Base-by-base conservation (phyloP, 2,329 filamentous ascomycete genomes). In the Fonsecaea multimorphosa region DNA sequence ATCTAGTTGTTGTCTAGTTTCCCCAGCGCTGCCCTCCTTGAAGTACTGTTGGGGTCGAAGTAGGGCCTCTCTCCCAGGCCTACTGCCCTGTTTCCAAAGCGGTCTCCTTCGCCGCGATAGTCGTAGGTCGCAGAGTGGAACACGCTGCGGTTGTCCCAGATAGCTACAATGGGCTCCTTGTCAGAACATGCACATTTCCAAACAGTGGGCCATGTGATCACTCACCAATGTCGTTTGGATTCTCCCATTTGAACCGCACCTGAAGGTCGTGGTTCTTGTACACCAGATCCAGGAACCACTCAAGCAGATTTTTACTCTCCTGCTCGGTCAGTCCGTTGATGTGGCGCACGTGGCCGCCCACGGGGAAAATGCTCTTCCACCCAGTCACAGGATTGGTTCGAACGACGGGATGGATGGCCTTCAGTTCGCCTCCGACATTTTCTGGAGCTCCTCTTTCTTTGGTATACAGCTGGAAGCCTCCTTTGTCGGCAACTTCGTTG, bases 331-430 rank as follows among this genome's bases (percentile, higher is more conserved):
- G 62, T 34, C 77, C 82, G 56, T 84, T 83, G 73, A 84, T 80
- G 24, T 70, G 56, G 56, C 75, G 72, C 0, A 77, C 73, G 59
- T 78, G 78, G 24, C 76, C 74, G 0, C 82, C 82, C 12, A 83
- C 75, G 3, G 76, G 79, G 63, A 79, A 86, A 12, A 87, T 77
- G 63, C 79, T 83, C 76, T 87, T 87, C 86, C 86, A 88, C 0
- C 86, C 86, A 0, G 86, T 88, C 0, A 88, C 86, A 0, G 87
- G 86, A 68, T 89, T 88, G 1, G 86, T 88, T 16, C 86, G 81
- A 5, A 88, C 79, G 0, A 87, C 80, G 0, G 85, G 85, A 69
- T 88, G 86, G 0, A 81, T 75, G 0, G 85, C 81, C 22, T 75
- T 76, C 16, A 88, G 74, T 1, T 82, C 77, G 1, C 72, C 73